These are phyloP conservation scores for Trichosporon faecale DNA, from an alignment of 1,284 basidiomycete species.

Conservation along the genomic window DNA sequence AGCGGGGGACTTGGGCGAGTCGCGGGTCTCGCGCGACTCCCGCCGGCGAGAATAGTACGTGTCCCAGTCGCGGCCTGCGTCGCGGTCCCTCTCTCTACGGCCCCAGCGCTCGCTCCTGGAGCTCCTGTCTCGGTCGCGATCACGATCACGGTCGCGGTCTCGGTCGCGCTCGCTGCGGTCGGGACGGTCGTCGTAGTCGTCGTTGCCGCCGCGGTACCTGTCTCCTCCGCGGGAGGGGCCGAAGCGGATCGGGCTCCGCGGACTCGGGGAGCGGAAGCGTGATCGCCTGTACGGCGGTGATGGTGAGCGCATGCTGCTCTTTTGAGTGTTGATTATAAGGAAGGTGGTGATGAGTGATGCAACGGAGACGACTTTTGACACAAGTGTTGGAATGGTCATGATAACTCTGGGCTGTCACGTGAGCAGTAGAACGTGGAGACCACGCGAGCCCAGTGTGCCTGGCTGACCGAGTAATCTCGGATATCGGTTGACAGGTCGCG, in stretches of 20 bases:
- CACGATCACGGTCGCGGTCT: constrained; percentile 21
- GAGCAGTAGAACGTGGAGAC: not conserved
- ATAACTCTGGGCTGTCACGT: not conserved
- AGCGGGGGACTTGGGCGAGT: constrained; percentile 5
- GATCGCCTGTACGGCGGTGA: constrained; percentile 29
- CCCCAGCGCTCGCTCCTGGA: constrained; percentile 1
- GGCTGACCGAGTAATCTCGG: not conserved
- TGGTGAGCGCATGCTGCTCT: constrained; percentile 37
- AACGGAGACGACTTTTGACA: not conserved
- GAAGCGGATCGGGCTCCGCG: constrained; percentile 16
- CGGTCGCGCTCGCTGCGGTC: constrained; percentile 3
- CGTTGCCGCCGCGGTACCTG: constrained; percentile 25
- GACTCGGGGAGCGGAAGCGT: constrained; percentile 34
- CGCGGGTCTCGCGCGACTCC: constrained; percentile 13
- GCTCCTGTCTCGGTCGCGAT: constrained; percentile 9
- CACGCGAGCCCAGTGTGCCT: not conserved
- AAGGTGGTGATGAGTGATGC: not conserved
- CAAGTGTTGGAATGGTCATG: not conserved
- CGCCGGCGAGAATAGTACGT: constrained; percentile 25
- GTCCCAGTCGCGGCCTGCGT: constrained; percentile 25
- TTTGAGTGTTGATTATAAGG: not conserved
- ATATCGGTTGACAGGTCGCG: not conserved
- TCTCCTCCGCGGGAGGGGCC: constrained; percentile 19
- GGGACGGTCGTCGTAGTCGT: constrained; percentile 11
- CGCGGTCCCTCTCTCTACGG: constrained; percentile 21